Evolutionary conservation across 192 early-diverging fungal species (phyloP).

Genomic region (Entrophospora sp.): DNA sequence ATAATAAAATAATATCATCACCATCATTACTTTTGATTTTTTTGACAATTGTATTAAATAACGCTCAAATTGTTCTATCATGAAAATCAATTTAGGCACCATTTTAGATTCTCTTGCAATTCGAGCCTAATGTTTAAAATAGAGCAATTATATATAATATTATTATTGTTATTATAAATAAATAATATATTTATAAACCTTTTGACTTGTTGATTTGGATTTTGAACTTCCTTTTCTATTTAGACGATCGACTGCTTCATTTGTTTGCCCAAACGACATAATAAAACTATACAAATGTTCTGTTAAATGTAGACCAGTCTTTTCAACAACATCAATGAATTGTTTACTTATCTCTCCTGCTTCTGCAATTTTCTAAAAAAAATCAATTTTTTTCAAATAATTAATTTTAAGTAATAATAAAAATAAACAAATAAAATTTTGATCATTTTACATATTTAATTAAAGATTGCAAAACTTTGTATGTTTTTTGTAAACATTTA

Average conservation of each 20-base stretch:
- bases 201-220: constrained; percentile 23
- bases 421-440: not conserved
- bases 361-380: constrained; percentile 8
- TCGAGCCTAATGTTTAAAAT: constrained; percentile 32
- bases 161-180: no score
- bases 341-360: not conserved
- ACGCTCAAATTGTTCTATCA: constrained; percentile 70
- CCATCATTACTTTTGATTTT: constrained; percentile 49
- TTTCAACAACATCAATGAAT: constrained; percentile 37
- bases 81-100: constrained; percentile 63
- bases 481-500: constrained; percentile 37
- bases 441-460: constrained; percentile 33
- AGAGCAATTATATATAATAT: not conserved
- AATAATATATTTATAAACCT: no score
- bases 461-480: constrained; percentile 36
- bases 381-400: no score
- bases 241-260: constrained; percentile 3
- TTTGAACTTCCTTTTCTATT: constrained; percentile 23
- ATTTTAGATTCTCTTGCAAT: constrained; percentile 63
- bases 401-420: not conserved
- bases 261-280: constrained; percentile 25
- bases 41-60: constrained; percentile 59
- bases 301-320: constrained; percentile 36
- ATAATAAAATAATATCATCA: not conserved
- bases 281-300: constrained; percentile 46